Percentiles rank a stretch among this genome's conserved stretches.
Conservation (phyloP, 192 early-diverging fungal genomes). For the Backusella macrospora region DNA sequence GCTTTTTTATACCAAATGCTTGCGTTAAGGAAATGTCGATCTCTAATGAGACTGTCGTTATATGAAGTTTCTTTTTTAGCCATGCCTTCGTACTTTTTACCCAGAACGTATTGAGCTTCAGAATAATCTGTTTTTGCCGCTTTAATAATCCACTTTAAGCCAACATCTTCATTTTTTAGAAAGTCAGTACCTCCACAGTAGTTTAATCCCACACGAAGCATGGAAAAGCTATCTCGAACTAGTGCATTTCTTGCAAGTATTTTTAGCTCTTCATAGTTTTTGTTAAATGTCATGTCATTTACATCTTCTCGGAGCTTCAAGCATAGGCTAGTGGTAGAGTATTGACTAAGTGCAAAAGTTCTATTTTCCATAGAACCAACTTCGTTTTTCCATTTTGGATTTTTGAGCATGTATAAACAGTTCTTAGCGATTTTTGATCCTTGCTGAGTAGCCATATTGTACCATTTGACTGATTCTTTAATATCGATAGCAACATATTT, state of each 20-base stretch:
- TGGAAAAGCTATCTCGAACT: neutral
- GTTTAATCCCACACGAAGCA: neutral
- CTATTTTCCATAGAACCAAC: neutral
- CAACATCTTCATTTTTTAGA: neutral
- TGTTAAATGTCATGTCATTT: no score
- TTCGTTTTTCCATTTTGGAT: neutral
- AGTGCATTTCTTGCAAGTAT: neutral
- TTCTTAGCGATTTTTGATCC: neutral
- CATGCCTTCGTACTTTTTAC: neutral
- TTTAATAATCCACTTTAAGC: neutral
- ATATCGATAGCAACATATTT: neutral
- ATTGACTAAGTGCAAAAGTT: neutral
- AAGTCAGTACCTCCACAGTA: neutral
- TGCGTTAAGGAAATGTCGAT: neutral
- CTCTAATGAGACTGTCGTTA: neutral
- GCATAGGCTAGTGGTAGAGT: neutral
- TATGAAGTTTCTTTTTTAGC: neutral
- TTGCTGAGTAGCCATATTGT: neutral
- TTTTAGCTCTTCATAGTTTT: neutral
- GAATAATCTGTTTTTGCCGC: neutral
- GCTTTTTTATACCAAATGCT: neutral
- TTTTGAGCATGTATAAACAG: neutral
- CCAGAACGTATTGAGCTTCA: neutral
- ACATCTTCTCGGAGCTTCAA: neutral
- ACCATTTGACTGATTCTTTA: neutral